These are phyloP conservation scores for Royoungia palumana DNA, from an alignment of 768 basidiomycete genomes.

Conservation along the genomic window DNA sequence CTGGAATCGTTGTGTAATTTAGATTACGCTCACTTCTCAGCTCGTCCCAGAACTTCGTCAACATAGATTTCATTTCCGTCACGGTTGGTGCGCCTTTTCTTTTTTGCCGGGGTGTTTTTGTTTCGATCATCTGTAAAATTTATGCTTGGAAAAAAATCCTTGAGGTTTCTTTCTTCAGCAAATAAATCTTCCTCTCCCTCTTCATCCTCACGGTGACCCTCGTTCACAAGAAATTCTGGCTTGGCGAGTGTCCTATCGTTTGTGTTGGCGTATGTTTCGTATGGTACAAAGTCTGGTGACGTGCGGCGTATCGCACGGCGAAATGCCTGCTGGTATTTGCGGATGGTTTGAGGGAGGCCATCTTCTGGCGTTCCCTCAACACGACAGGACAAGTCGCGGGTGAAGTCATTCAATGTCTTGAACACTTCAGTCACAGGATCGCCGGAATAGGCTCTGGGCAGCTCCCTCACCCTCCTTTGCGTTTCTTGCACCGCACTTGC, in stretches of 20 bases:
- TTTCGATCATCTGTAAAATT: too few relatives aligned
- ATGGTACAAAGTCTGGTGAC: slow-evolving; percentile 58
- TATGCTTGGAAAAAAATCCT: too few relatives aligned
- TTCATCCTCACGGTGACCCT: slow-evolving; percentile 37
- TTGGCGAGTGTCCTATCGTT: slow-evolving; percentile 1
- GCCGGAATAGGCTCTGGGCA: slow-evolving; percentile 51
- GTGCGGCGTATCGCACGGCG: slow-evolving; percentile 46
- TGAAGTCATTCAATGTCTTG: slow-evolving; percentile 45
- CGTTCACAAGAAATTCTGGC: slow-evolving; percentile 36
- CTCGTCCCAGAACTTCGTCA: slow-evolving; percentile 48
- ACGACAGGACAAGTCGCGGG: slow-evolving; percentile 39
- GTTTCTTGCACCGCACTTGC: slow-evolving; percentile 42
- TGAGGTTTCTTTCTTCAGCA: too few relatives aligned
- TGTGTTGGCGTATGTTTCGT: slow-evolving; percentile 20
- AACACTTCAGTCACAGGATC: slow-evolving; percentile 60
- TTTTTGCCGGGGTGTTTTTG: too few relatives aligned
- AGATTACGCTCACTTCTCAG: slow-evolving; percentile 40
- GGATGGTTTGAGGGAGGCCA: slow-evolving; percentile 56
- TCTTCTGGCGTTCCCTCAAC: slow-evolving; percentile 53
- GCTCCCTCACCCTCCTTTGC: slow-evolving; percentile 26
- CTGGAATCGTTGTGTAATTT: too few relatives aligned
- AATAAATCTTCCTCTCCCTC: background rate
- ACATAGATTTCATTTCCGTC: slow-evolving; percentile 37
- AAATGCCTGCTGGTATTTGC: slow-evolving; percentile 47
- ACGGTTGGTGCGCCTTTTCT: too few relatives aligned